phyloP scores from a whole-genome alignment of 306 rosid genomes.

The Vigna trinervia region DNA sequence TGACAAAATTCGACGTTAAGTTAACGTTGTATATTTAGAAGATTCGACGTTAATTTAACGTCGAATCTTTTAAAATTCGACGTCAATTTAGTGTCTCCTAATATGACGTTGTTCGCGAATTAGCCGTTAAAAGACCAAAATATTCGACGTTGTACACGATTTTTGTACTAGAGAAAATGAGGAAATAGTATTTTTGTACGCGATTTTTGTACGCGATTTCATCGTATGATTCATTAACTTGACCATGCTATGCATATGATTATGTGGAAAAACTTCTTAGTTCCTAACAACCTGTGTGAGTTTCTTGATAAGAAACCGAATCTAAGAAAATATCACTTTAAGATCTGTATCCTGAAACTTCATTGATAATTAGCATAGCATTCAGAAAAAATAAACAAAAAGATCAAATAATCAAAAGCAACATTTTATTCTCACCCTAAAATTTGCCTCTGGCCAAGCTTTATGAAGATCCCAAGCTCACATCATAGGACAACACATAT shows the following conservation, averaged over 20 bases:
- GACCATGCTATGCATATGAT: conserved; percentile 26
- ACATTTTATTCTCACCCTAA: conserved; percentile 59
- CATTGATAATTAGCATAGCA: conserved; percentile 28
- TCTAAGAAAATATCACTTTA: neutral
- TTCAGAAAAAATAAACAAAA: conserved; percentile 32
- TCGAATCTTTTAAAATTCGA: too few species aligned
- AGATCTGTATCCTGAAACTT: conserved; percentile 1
- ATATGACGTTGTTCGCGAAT: too few species aligned
- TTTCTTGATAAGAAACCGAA: conserved; percentile 22
- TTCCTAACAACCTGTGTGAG: neutral
- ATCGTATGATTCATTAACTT: conserved; percentile 39
- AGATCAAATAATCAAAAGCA: conserved; percentile 23
- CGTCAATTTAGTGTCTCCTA: too few species aligned
- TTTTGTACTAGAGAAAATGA: too few species aligned
- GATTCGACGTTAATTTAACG: too few species aligned
- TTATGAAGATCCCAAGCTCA: conserved; percentile 99
- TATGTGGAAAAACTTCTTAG: neutral
- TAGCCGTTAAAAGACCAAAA: too few species aligned
- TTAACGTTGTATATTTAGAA: too few species aligned
- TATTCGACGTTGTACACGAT: conserved; percentile 22
- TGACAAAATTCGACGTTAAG: too few species aligned
- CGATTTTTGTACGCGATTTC: neutral
- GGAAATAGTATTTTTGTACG: too few species aligned
- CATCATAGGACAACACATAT: conserved; percentile 93
- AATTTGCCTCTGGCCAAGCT: conserved; percentile 95